Base-by-base conservation (phyloP, 306 rosid genomes). In the Cyclanthera cordifolia region DNA sequence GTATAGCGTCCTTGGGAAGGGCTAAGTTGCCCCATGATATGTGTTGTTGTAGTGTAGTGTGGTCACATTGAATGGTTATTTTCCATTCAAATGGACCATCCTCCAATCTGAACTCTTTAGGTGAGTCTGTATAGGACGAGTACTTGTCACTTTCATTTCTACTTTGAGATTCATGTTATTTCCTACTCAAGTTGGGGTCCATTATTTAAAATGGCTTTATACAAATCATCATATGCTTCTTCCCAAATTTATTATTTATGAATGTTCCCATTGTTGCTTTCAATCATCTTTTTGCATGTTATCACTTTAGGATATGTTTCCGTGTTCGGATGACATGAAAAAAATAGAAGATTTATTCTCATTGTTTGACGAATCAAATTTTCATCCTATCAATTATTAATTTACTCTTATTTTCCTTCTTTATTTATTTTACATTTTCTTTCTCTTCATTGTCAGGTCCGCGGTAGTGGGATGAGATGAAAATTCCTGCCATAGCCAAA, bases 151-250 rank as follows among this genome's bases (percentile, higher is more conserved):
- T 34, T 34, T 34, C 41, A 34, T 34, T 34, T 5, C 1, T 34
- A 37, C 5, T 32, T 64, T 64, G 7, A 39, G 53, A 39, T 11
- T 63, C 12, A 16, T 20, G 53, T 20, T 43, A 53, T 20, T 20
- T 65, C 37, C 15, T 23, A 43, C 14, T 65, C 53, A 43, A 63
- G 11, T 63, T 63, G 69, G 69, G 69, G 69, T 63, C 69, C n/a
- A n/a, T n/a, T n/a, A n/a, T 4, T 28, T 51, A 20, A 65, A 63
- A 19, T 41, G 51, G 30, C 52, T 21, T 12, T 20, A 2, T 3
- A 45, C 32, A 65, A 45, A 45, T 65, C 70, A 65, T 32, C 4
- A 28, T 28, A 39, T 45, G 53, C 6, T 2, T 21, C 53, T 65
- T 65, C 45, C 17, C 53, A 21, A 24, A 21, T 46, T 65, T 32